Evolutionary conservation across 805 yeast genomes (phyloP), one percentile per base, ranked within the genome.

Genomic region (Kodamaea hsintzibuensis): DNA sequence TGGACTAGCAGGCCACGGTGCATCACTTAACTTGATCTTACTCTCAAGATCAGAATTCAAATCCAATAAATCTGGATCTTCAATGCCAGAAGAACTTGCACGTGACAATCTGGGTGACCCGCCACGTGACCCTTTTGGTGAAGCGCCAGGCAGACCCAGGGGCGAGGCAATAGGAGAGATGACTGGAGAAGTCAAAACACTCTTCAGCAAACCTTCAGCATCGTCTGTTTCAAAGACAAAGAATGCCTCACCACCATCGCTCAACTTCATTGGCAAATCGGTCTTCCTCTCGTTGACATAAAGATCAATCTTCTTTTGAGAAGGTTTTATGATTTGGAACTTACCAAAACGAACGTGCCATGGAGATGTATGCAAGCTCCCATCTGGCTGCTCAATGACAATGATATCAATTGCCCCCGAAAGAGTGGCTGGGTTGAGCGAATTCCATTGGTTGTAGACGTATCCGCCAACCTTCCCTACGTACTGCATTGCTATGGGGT

Each of bases 221-320:
- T 80, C 82, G 40, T 80, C 80, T 1, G 97, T 88, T 64, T 91
- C 97, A 72, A 95, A 93, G 42, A 95, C 98, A 66, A 95, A 95
- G 67, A 91, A 91, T 0, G 98, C 99, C 70, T 95, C 99, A 12
- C 99, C 99, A 7, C 96, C 97, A 56, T 95, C 99, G 13, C 97
- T 96, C 45, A 95, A 75, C 69, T 95, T 95, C 98, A 95, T 95
- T 7, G 97, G 97, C 47, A 93, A 74, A 60, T 89, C 86, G 0
- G 96, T 88, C 46, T 84, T 78, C 55, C 80, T 80, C 38, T 88
- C 98, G 71, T 95, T 95, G 40, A 95, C 96, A 42, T 83, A 81
- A 59, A 95, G 86, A 53, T 88, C 96, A 51, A 93, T 96, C 67
- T 90, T 92, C 76, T 93, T 95, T 69, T 95, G 97, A 16, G 96